phyloP scores from a whole-genome alignment of 257 asterid genomes.

The Ophiorrhiza pumila region DNA sequence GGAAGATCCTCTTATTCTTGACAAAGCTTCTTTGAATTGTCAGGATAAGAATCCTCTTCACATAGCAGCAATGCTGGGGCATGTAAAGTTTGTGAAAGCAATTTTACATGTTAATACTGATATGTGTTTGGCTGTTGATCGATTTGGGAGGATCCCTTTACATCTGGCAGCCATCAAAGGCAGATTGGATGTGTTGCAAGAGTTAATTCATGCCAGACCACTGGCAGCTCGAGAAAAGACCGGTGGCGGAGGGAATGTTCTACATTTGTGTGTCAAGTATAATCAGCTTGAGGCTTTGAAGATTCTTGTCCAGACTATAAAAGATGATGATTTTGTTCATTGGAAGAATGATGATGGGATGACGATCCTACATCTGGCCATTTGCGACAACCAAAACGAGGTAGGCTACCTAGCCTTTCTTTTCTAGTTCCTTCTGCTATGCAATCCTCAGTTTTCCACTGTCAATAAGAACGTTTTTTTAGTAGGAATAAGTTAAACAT shows the following conservation, averaged over 20 bases:
- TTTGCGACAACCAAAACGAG: slow-evolving; percentile 1
- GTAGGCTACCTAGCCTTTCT: not conserved
- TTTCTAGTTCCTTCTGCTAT: not conserved
- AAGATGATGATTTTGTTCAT: slow-evolving; percentile 18
- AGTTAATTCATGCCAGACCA: slow-evolving; percentile 22
- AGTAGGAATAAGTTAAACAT: no score
- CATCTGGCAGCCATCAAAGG: slow-evolving; percentile 56
- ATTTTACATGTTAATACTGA: slow-evolving; percentile 29
- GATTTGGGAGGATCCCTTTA: slow-evolving; percentile 48
- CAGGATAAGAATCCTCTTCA: slow-evolving; percentile 45
- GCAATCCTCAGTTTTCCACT: no score
- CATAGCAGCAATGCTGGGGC: slow-evolving; percentile 33
- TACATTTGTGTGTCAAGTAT: slow-evolving; percentile 48
- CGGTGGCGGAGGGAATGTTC: slow-evolving; percentile 18
- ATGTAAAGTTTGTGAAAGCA: slow-evolving; percentile 26
- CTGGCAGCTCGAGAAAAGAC: slow-evolving; percentile 27
- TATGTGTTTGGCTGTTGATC: slow-evolving; percentile 38
- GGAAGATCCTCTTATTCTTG: slow-evolving; percentile 33
- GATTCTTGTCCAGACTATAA: slow-evolving; percentile 20
- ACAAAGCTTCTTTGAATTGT: slow-evolving; percentile 31
- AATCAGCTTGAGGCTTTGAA: slow-evolving; percentile 28
- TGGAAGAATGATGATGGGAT: slow-evolving; percentile 38
- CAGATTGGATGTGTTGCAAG: slow-evolving; percentile 20
- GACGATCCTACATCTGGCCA: slow-evolving; percentile 25
- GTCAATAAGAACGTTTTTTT: no score